Base-by-base conservation (phyloP, 108 stramenopile genomes). In the Tribonema minus region DNA sequence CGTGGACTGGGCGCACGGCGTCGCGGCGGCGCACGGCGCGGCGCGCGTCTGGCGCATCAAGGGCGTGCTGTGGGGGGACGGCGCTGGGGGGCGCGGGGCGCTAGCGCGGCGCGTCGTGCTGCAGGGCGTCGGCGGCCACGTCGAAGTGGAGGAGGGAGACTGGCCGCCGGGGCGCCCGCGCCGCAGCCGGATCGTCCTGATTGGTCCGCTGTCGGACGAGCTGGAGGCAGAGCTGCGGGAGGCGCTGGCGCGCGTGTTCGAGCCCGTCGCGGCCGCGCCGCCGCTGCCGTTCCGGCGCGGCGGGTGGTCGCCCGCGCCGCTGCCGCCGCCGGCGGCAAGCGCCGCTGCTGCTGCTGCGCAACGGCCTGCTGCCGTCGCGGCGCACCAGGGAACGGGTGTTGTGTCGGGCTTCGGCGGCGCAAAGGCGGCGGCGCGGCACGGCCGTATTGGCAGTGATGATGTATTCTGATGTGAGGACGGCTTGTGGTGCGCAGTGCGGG, bases 101-200 rank as follows among this genome's bases (percentile, higher is more conserved):
- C n/a, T n/a, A n/a, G n/a, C n/a, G n/a, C 58, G 41, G 9, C 54
- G 1, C 35, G 40, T 25, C 7, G 15, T 0, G 3, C 12, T 38
- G 20, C 72, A 76, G 66, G 75, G 75, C 0, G 37, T 76, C 67
- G 64, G 65, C 65, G 75, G 75, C 23, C 75, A 76, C 65, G 61
- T 76, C 54, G 75, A 76, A 23, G 58, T 61, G 30, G 46, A 67
- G 75, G 65, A 39, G 3, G 61, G 31, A 0, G 75, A 76, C 27
- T 67, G 64, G 75, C 65, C 64, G 25, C 5, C 58, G 2, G 65
- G 75, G 27, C 34, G 29, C 28, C 35, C 54, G 2, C 65, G 75
- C 58, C 28, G 40, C 7, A 65, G 64, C 1, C 31, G 75, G 54
- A 58, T 76, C 39, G 66, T 76, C 0, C 58, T 76, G 31, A 76